Conservation (phyloP, 2,329 filamentous ascomycete species). For the Aspergillus sergii region DNA sequence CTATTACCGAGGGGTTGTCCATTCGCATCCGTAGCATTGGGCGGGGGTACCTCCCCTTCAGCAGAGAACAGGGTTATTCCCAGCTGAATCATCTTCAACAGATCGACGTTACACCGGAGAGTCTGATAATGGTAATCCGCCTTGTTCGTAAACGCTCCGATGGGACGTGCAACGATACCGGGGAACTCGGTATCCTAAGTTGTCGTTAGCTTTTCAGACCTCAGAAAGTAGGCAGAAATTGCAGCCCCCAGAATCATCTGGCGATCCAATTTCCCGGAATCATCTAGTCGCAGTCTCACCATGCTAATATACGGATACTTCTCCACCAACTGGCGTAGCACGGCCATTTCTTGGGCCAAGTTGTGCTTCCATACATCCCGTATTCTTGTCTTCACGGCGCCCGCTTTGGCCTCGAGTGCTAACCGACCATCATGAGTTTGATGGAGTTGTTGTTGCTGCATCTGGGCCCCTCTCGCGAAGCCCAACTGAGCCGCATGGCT, state of each 20-base stretch:
- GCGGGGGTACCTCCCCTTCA: constrained; percentile 82
- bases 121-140: constrained; percentile 99
- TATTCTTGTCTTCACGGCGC: constrained; percentile 75
- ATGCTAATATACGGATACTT: constrained; percentile 96
- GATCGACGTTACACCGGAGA: constrained; percentile 92
- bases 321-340: constrained; percentile 79
- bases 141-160: constrained; percentile 91
- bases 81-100: constrained; percentile 96
- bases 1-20: constrained; percentile 55
- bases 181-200: constrained; percentile 93
- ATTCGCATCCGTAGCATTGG: constrained; percentile 60
- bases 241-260: background rate
- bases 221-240: background rate
- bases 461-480: constrained; percentile 73
- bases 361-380: constrained; percentile 96
- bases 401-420: constrained; percentile 58
- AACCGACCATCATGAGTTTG: constrained; percentile 55
- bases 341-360: constrained; percentile 84
- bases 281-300: constrained; percentile 59
- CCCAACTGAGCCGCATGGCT: constrained; percentile 87
- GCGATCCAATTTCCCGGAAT: background rate
- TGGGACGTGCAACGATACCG: constrained; percentile 93
- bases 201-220: background rate
- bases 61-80: constrained; percentile 92
- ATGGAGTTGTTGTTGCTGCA: constrained; percentile 60